These are phyloP conservation scores for Alternaria arborescens DNA, from an alignment of 2,329 filamentous ascomycete genomes.

Conservation along the genomic window DNA sequence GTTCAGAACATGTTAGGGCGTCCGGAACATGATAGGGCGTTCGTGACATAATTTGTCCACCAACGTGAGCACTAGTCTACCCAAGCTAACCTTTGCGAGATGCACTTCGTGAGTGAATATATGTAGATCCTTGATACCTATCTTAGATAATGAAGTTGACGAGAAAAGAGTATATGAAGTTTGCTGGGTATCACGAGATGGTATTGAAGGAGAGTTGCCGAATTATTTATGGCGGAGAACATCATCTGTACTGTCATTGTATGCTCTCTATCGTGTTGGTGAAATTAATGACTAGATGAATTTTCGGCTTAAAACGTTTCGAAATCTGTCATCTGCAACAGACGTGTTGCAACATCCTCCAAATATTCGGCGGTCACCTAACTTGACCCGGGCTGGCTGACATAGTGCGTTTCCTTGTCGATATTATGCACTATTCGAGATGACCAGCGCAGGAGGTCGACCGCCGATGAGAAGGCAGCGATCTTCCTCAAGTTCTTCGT, in stretches of 20 bases:
- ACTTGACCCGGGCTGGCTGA: slow-evolving; percentile 58
- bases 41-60: too few species aligned
- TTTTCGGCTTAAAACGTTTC: not conserved
- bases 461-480: slow-evolving; percentile 66
- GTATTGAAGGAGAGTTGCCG: not conserved
- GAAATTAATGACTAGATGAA: not conserved
- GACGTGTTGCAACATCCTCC: not conserved
- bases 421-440: not conserved
- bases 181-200: not conserved
- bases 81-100: too few species aligned
- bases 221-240: accelerated
- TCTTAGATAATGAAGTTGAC: too few species aligned
- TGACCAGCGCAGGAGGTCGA: slow-evolving; percentile 67
- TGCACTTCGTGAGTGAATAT: accelerated
- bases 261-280: not conserved
- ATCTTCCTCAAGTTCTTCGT: slow-evolving; percentile 71
- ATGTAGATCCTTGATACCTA: too few species aligned
- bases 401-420: not conserved
- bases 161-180: too few species aligned
- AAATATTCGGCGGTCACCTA: slow-evolving; percentile 59
- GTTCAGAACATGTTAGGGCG: too few species aligned
- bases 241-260: not conserved
- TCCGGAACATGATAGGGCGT: too few species aligned
- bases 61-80: accelerated
- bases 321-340: not conserved